phyloP scores from a whole-genome alignment of 2,329 filamentous ascomycete species.

The Ophiocordyceps polyrhachis-furcata region DNA sequence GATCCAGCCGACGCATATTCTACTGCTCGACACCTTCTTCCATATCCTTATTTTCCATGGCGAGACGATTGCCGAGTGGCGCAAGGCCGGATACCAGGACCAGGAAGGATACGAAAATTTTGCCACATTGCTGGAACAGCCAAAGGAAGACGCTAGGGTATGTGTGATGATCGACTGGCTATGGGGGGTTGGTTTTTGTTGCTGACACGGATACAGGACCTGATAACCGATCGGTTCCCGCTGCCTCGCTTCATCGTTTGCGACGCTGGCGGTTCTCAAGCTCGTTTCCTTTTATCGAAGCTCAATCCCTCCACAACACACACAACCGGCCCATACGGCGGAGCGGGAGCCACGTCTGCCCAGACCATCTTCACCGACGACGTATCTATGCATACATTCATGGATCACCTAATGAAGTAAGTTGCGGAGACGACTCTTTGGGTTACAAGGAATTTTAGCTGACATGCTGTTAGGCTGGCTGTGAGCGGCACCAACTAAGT shows the following conservation, averaged over 20 bases:
- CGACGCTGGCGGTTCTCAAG: conserved; percentile 94
- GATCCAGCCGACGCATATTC: conserved; percentile 83
- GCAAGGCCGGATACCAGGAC: conserved; percentile 93
- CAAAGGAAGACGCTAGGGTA: conserved; percentile 91
- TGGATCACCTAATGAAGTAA: conserved; percentile 99
- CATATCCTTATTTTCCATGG: conserved; percentile 99
- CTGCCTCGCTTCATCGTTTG: conserved; percentile 96
- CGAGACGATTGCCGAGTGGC: conserved; percentile 94
- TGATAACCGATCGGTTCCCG: conserved; percentile 96
- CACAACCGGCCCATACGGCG: conserved; percentile 80
- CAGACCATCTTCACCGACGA: conserved; percentile 99
- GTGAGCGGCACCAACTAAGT: no score
- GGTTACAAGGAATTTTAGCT: no score
- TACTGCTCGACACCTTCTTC: conserved; percentile 96
- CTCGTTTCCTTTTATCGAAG: conserved; percentile 90
- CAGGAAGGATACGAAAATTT: conserved; percentile 98
- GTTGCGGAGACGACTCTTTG: conserved; percentile 9
- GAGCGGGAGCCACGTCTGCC: conserved; percentile 64
- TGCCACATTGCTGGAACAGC: conserved; percentile 66
- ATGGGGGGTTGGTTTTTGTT: neutral
- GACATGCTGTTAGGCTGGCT: no score
- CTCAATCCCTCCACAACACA: conserved; percentile 96
- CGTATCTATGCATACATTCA: conserved; percentile 93
- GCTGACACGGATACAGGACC: conserved; percentile 41
- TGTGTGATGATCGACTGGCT: conserved; percentile 13